Percentiles rank a stretch among this genome's conserved stretches.
Evolutionary conservation across 2,329 filamentous ascomycete species (phyloP).

Genomic region (Monilinia aucupariae): DNA sequence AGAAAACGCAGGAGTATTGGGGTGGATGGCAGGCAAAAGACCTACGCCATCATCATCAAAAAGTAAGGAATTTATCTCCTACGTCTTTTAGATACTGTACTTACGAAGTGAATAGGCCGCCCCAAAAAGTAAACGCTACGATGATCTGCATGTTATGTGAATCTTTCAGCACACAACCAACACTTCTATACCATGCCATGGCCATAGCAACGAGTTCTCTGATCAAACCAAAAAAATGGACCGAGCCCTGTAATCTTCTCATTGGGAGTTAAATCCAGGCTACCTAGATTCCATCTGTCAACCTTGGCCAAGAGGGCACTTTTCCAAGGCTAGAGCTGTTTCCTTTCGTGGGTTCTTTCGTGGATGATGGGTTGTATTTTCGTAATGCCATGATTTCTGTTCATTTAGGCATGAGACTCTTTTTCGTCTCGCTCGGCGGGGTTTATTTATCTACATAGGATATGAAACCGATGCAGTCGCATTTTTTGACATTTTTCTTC

Average conservation of each 20-base stretch:
- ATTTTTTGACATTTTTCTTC: not conserved
- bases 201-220: slow-evolving; percentile 13
- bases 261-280: slow-evolving; percentile 40
- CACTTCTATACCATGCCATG: not conserved
- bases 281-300: slow-evolving; percentile 27
- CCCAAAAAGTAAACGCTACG: slow-evolving; percentile 28
- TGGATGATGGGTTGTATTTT: slow-evolving; percentile 26
- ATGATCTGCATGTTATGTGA: slow-evolving; percentile 28
- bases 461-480: not conserved
- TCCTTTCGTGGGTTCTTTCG: slow-evolving; percentile 17
- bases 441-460: slow-evolving; percentile 28
- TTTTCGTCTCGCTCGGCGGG: slow-evolving; percentile 37
- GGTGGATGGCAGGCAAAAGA: slow-evolving; percentile 30
- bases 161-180: slow-evolving; percentile 10
- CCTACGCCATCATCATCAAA: slow-evolving; percentile 31
- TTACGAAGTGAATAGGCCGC: slow-evolving; percentile 26
- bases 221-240: not conserved
- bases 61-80: slow-evolving; percentile 20
- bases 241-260: slow-evolving; percentile 17
- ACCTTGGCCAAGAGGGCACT: not conserved
- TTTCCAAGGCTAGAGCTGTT: not conserved
- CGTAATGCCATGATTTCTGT: not conserved
- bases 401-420: slow-evolving; percentile 43
- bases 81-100: not conserved
- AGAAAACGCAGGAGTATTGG: slow-evolving; percentile 24